Evolutionary conservation across 768 basidiomycete genomes (phyloP).

Genomic region (Calocera viscosa): DNA sequence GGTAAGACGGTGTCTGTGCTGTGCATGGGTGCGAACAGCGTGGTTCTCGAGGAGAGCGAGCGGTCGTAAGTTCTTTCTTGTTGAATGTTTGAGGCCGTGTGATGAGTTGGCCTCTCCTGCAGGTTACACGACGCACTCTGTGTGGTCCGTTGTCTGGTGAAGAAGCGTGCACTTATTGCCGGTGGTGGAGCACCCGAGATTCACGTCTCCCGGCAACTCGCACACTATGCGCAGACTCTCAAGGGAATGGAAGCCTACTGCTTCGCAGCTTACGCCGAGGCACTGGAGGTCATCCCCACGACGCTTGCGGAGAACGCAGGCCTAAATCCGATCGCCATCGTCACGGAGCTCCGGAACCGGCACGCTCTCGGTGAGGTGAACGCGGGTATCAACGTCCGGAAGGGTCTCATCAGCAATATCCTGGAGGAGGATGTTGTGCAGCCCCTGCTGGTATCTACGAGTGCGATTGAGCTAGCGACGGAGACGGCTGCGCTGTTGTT

Average conservation of each 20-base stretch:
- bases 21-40: slow-evolving; percentile 81
- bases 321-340: slow-evolving; percentile 92
- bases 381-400: slow-evolving; percentile 96
- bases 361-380: slow-evolving; percentile 90
- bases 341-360: slow-evolving; percentile 92
- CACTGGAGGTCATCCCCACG: slow-evolving; percentile 92
- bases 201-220: slow-evolving; percentile 81
- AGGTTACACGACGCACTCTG: slow-evolving; percentile 98
- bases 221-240: slow-evolving; percentile 81
- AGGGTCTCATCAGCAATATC: slow-evolving; percentile 96
- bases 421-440: slow-evolving; percentile 96
- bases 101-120: not conserved
- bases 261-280: slow-evolving; percentile 96
- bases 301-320: slow-evolving; percentile 98
- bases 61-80: slow-evolving; percentile 29
- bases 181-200: slow-evolving; percentile 98
- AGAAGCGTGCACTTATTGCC: slow-evolving; percentile 90
- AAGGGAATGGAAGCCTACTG: slow-evolving; percentile 99
- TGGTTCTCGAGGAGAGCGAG: slow-evolving; percentile 95
- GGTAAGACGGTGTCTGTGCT: slow-evolving; percentile 92
- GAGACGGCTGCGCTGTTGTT: slow-evolving; percentile 94
- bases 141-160: slow-evolving; percentile 94
- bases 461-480: slow-evolving; percentile 86
- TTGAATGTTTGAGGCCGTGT: not conserved
- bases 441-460: slow-evolving; percentile 86